Percentiles rank a stretch among this genome's conserved stretches.
Conservation (phyloP, 2,329 filamentous ascomycete species). For the Drechslerella dactyloides region DNA sequence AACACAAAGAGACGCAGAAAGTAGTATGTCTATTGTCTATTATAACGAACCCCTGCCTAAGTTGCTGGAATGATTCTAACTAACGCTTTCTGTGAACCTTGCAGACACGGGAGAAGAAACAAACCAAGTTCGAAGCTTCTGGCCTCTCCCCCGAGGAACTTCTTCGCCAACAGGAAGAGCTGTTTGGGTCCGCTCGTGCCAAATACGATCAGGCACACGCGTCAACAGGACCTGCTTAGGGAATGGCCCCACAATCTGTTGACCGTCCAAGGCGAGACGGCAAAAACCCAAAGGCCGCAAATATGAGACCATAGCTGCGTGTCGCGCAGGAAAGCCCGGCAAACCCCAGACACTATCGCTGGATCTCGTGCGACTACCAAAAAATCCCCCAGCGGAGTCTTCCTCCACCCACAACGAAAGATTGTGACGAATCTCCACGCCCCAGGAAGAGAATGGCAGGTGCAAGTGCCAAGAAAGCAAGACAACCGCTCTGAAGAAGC, state of each 20-base stretch:
- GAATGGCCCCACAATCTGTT: slow-evolving; percentile 5
- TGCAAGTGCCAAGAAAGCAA: no score
- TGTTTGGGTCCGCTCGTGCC: slow-evolving; percentile 81
- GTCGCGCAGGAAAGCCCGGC: background rate
- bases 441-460: no score
- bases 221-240: slow-evolving; percentile 33
- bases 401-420: no score
- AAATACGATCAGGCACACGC: slow-evolving; percentile 67
- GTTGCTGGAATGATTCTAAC: background rate
- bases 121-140: slow-evolving; percentile 94
- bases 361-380: no score
- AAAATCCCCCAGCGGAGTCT: no score
- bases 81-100: slow-evolving; percentile 26
- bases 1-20: slow-evolving; percentile 93
- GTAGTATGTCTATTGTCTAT: slow-evolving; percentile 60
- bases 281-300: background rate
- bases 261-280: background rate
- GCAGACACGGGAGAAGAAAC: slow-evolving; percentile 92
- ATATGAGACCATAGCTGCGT: background rate
- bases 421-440: no score
- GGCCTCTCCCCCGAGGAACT: slow-evolving; percentile 91
- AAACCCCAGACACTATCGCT: background rate
- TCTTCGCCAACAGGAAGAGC: slow-evolving; percentile 83
- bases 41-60: background rate
- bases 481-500: no score